phyloP scores from a whole-genome alignment of 148 eudicot genomes.

The Euryodendron excelsum region DNA sequence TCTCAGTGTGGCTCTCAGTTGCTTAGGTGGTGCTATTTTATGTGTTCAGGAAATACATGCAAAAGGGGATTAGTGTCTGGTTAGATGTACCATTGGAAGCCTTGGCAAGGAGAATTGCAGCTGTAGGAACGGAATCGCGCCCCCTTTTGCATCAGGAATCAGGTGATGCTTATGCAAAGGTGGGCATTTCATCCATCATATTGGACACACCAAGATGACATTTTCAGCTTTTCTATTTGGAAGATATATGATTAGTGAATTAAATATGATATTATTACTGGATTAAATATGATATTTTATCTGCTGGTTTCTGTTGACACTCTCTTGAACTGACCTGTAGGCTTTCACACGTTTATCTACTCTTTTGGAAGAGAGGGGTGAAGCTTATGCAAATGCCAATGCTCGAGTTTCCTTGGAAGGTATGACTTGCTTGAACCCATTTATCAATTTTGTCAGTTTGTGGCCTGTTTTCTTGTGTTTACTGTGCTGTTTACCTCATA shows the following conservation, averaged over 20 bases:
- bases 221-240: background rate
- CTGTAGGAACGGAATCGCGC: constrained; percentile 78
- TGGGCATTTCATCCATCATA: constrained; percentile 18
- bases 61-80: constrained; percentile 82
- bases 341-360: constrained; percentile 52
- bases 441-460: background rate
- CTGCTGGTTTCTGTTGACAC: background rate
- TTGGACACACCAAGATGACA: background rate
- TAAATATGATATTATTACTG: background rate
- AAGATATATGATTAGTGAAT: background rate
- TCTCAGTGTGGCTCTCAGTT: background rate
- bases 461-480: background rate
- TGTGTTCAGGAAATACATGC: constrained; percentile 74
- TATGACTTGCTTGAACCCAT: constrained; percentile 33
- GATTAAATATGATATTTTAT: background rate
- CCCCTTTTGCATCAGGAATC: constrained; percentile 71
- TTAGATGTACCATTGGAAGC: constrained; percentile 92
- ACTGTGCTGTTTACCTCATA: background rate
- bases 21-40: background rate
- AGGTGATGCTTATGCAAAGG: constrained; percentile 84
- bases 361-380: constrained; percentile 68
- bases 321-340: constrained; percentile 33
- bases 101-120: constrained; percentile 76
- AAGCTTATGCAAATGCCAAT: constrained; percentile 73
- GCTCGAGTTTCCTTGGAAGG: constrained; percentile 79